Evolutionary conservation across 352 stramenopile genomes (phyloP).

Genomic region (Plasmopara halstedii): DNA sequence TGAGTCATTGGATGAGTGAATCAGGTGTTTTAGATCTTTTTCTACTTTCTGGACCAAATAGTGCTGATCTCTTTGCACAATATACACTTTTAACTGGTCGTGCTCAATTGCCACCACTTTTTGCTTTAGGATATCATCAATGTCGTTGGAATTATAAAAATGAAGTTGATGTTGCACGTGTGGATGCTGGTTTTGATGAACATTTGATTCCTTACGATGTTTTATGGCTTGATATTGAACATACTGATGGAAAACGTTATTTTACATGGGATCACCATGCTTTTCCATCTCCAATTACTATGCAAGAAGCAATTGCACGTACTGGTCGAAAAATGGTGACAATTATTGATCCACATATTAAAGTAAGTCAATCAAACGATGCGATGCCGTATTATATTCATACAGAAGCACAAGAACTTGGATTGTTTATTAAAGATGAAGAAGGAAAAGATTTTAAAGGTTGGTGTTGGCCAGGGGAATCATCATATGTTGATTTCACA

Average conservation of each 20-base stretch:
- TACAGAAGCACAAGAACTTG: slow-evolving; percentile 67
- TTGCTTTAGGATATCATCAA: slow-evolving; percentile 98
- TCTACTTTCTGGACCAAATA: slow-evolving; percentile 87
- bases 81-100: slow-evolving; percentile 92
- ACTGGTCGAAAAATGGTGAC: slow-evolving; percentile 97
- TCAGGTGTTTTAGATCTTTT: slow-evolving; percentile 97
- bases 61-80: slow-evolving; percentile 80
- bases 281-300: slow-evolving; percentile 93
- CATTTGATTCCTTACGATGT: slow-evolving; percentile 99
- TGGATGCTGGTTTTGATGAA: slow-evolving; percentile 91
- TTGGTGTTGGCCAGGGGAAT: slow-evolving; percentile 99
- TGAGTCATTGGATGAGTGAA: slow-evolving; percentile 93
- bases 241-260: slow-evolving; percentile 98
- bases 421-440: slow-evolving; percentile 96
- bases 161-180: slow-evolving; percentile 90
- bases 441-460: slow-evolving; percentile 96
- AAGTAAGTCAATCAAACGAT: slow-evolving; percentile 84
- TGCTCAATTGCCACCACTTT: slow-evolving; percentile 91
- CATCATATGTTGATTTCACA: slow-evolving; percentile 98
- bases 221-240: slow-evolving; percentile 99
- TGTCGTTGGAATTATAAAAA: slow-evolving; percentile 99
- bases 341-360: slow-evolving; percentile 99
- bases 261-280: slow-evolving; percentile 95
- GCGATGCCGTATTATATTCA: slow-evolving; percentile 87
- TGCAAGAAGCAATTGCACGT: slow-evolving; percentile 90